A percentile compares a stretch with the other conserved stretches of the same genome.
These are phyloP conservation scores for Hondaea fermentalgiana DNA, from an alignment of 108 stramenopile species.

Conservation along the genomic window DNA sequence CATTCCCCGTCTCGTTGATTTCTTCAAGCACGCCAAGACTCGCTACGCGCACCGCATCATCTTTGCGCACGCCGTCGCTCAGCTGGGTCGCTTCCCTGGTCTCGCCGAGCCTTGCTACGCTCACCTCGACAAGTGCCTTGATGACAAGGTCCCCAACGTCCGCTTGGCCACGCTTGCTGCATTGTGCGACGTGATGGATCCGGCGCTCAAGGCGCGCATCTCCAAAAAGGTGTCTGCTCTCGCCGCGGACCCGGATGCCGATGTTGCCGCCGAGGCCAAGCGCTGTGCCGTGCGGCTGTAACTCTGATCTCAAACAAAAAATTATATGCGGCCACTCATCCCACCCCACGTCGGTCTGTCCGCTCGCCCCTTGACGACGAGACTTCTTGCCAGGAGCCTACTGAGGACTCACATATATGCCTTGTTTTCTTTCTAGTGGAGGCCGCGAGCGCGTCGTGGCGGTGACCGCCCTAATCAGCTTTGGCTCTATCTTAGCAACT, in stretches of 20 bases:
- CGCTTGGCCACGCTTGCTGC: neutral
- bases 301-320: too few relatives aligned
- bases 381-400: too few relatives aligned
- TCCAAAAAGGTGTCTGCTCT: neutral
- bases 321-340: too few relatives aligned
- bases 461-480: too few relatives aligned
- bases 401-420: too few relatives aligned
- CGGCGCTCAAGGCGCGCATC: neutral
- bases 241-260: neutral
- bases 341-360: too few relatives aligned
- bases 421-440: too few relatives aligned
- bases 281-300: neutral
- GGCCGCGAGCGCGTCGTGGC: too few relatives aligned
- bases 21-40: neutral
- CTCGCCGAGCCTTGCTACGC: neutral
- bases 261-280: slow-evolving; percentile 11
- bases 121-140: slow-evolving; percentile 2
- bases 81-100: neutral
- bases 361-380: too few relatives aligned
- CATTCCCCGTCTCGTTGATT: neutral
- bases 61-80: neutral
- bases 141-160: slow-evolving; percentile 14
- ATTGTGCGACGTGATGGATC: neutral
- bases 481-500: too few relatives aligned
- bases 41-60: neutral